Percentiles rank a stretch among this genome's conserved stretches.
These are phyloP conservation scores for Candida sp. DNA, from an alignment of 1,139 yeast species.

Conservation along the genomic window DNA sequence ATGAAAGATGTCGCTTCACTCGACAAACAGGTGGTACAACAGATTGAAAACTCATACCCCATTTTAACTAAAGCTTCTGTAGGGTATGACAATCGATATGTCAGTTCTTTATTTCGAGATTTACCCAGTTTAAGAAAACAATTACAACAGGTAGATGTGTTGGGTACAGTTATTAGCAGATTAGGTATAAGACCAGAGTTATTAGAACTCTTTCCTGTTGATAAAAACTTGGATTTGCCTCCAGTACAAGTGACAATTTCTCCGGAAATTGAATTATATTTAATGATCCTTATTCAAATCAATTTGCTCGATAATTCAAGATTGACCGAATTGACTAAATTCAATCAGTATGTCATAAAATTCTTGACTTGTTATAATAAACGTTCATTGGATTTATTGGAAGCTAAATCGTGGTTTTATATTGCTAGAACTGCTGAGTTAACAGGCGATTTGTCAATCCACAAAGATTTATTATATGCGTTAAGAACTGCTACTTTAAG, in stretches of 20 bases:
- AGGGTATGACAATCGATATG: conserved; percentile 81
- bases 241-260: conserved; percentile 3
- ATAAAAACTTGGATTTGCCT: neutral
- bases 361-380: conserved; percentile 67
- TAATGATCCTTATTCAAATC: conserved; percentile 77
- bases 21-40: conserved; percentile 22
- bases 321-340: conserved; percentile 44
- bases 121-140: conserved; percentile 67
- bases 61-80: conserved; percentile 69
- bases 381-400: conserved; percentile 80
- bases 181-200: neutral
- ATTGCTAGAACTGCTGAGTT: conserved; percentile 78
- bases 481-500: conserved; percentile 88
- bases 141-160: conserved; percentile 13
- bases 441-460: conserved; percentile 51
- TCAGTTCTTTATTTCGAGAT: conserved; percentile 82
- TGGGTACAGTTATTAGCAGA: neutral
- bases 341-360: conserved; percentile 53
- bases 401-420: conserved; percentile 94
- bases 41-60: conserved; percentile 51
- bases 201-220: conserved; percentile 3
- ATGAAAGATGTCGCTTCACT: conserved; percentile 22
- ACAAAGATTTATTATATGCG: conserved; percentile 68
- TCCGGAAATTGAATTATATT: conserved; percentile 80
- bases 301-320: conserved; percentile 64